phyloP scores from a whole-genome alignment of 2,329 filamentous ascomycete species.

The Xylaria sp. region DNA sequence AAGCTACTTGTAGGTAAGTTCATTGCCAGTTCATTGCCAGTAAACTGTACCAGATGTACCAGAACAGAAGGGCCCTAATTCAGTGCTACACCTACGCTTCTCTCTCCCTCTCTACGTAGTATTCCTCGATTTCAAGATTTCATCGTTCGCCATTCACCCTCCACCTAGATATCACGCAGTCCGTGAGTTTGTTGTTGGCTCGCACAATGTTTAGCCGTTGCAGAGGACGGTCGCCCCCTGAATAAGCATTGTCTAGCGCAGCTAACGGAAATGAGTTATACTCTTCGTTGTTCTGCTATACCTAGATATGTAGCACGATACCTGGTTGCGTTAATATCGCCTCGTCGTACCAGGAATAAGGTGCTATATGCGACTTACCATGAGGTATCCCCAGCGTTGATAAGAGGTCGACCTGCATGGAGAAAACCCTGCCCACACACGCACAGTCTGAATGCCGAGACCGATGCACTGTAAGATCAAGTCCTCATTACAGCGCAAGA shows the following conservation, averaged over 20 bases:
- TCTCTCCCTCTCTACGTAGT: neutral
- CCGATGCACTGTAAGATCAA: slow-evolving; percentile 24
- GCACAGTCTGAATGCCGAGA: slow-evolving; percentile 11
- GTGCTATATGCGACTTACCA: neutral
- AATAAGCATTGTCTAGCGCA: neutral
- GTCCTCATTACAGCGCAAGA: slow-evolving; percentile 30
- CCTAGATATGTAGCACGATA: neutral
- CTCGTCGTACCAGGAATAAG: neutral
- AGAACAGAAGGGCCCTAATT: too few species aligned
- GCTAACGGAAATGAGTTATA: neutral
- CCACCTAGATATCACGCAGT: neutral
- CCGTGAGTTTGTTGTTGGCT: neutral
- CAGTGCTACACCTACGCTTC: too few species aligned
- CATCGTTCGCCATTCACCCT: neutral
- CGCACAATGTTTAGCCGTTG: neutral
- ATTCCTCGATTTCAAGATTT: slow-evolving; percentile 4
- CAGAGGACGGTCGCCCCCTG: neutral
- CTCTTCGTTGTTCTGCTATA: neutral
- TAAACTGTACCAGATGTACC: too few species aligned
- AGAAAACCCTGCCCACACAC: slow-evolving; percentile 10
- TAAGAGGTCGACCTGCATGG: slow-evolving; percentile 23
- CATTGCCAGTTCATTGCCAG: too few species aligned
- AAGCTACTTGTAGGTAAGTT: neutral
- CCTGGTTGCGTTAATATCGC: neutral
- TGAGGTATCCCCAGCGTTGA: slow-evolving; percentile 14